Conservation (phyloP, 1,139 yeast species). For the Sugiyamaella pinicola region DNA sequence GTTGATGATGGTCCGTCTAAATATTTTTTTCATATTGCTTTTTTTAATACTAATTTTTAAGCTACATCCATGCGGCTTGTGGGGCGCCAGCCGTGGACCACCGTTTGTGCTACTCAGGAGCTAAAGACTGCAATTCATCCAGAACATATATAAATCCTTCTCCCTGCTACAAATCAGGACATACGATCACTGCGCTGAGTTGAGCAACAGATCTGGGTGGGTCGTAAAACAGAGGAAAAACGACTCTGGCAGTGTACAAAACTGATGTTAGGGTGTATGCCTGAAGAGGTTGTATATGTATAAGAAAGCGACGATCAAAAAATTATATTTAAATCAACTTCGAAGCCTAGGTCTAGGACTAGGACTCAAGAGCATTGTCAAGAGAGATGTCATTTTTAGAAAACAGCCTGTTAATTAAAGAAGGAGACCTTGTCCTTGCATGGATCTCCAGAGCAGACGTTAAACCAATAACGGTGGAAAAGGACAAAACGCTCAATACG, state of each 20-base stretch:
- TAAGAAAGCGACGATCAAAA: constrained; percentile 7
- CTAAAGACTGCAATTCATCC: no score
- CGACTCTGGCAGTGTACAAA: no score
- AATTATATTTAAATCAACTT: not conserved
- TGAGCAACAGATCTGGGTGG: no score
- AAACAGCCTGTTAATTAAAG: constrained; percentile 55
- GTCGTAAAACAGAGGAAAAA: no score
- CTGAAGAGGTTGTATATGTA: not conserved
- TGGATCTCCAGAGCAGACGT: constrained; percentile 80
- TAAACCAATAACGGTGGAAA: constrained; percentile 67
- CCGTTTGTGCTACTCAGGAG: not conserved
- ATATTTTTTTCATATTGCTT: constrained; percentile 17
- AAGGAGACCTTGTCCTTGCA: constrained; percentile 83
- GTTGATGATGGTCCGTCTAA: not conserved
- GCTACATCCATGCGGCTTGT: not conserved
- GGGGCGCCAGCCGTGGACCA: constrained; percentile 2
- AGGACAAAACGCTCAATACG: constrained; percentile 69
- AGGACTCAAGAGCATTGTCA: not conserved
- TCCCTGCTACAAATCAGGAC: no score
- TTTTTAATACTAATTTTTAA: constrained; percentile 1
- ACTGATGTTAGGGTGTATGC: not conserved
- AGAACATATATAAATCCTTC: no score
- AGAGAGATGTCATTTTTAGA: constrained; percentile 27
- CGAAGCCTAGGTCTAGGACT: not conserved
- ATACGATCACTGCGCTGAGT: no score